Base-by-base conservation (phyloP, 306 rosid genomes). In the Macrotyloma uniflorum region DNA sequence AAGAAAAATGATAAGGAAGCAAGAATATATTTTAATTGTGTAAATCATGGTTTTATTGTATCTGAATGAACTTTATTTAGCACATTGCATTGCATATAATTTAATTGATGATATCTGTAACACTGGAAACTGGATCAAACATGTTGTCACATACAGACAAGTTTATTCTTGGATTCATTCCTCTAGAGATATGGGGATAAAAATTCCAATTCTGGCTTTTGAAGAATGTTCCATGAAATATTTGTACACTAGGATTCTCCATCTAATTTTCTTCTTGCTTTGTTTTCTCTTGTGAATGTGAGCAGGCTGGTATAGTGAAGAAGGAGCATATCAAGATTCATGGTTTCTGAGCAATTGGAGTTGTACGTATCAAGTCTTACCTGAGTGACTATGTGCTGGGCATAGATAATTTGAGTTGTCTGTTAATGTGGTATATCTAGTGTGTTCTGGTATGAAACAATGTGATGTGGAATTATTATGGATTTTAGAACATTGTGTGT, bases 271-370 rank as follows among this genome's bases (percentile, higher is more conserved):
- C 26, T 73, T 33, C 9, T 43, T 47, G 42, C n/a, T 45, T n/a
- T n/a, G n/a, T 19, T 8, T 66, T 67, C 47, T 67, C 62, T 43
- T 64, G 15, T 74, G 49, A 19, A 36, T 32, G 19, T 28, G 74
- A 50, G 69, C 90, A 93, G 97, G 97, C 96, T 72, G 93, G 91
- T 55, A 81, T 93, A 1, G 93, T 91, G 89, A 93, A 93, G 93
- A 93, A 93, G 88, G 98, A 93, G 58, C 87, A 89, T 69, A 85
- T 85, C 53, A 85, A 85, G 77, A 81, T 85, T 85, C 88, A 85
- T 85, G 88, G 88, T 81, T 93, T 93, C 88, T 93, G 82, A 93
- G 89, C 83, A 22, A 69, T 74, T 76, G 85, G 83, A 65, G 54
- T 76, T 73, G 57, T 46, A 20, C 79, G 51, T 58, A 62, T 80